Percentiles rank a stretch among this genome's conserved stretches.
Conservation (phyloP, 192 early-diverging fungal species). For the Diversispora epigaea region DNA sequence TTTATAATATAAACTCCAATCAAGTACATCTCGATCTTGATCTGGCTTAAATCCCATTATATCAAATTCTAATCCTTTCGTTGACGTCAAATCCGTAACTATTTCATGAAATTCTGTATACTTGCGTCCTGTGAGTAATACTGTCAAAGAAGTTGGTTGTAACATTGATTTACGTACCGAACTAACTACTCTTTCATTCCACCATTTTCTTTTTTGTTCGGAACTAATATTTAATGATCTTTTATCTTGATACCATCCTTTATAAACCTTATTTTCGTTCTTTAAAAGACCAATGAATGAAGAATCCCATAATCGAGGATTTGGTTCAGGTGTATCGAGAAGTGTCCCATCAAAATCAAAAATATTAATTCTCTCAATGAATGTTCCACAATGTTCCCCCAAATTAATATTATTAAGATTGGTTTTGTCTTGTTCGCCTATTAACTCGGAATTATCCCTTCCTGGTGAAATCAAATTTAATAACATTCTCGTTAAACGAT, state of each 20-base stretch:
- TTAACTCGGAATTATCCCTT: no score
- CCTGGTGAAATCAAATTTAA: no score
- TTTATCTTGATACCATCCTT: constrained; percentile 13
- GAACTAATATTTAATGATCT: not conserved
- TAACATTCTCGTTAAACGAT: no score
- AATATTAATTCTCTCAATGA: not conserved
- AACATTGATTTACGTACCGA: not conserved
- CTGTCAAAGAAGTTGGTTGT: not conserved
- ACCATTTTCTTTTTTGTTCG: not conserved
- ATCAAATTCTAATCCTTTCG: not conserved
- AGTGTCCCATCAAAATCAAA: constrained; percentile 22
- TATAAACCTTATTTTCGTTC: not conserved
- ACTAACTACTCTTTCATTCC: not conserved
- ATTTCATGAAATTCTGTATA: not conserved
- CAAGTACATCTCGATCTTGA: not conserved
- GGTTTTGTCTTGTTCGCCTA: no score
- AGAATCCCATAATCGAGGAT: not conserved
- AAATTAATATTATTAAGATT: no score
- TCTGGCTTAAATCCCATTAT: not conserved
- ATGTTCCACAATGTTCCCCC: no score
- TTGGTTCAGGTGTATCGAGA: constrained; percentile 3
- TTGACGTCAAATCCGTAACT: not conserved
- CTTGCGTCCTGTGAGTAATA: not conserved
- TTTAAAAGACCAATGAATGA: not conserved
- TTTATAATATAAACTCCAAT: constrained; percentile 1